Percentiles rank a stretch among this genome's conserved stretches.
Conservation (phyloP, 768 basidiomycete species). For the Tephrocybe sp. region DNA sequence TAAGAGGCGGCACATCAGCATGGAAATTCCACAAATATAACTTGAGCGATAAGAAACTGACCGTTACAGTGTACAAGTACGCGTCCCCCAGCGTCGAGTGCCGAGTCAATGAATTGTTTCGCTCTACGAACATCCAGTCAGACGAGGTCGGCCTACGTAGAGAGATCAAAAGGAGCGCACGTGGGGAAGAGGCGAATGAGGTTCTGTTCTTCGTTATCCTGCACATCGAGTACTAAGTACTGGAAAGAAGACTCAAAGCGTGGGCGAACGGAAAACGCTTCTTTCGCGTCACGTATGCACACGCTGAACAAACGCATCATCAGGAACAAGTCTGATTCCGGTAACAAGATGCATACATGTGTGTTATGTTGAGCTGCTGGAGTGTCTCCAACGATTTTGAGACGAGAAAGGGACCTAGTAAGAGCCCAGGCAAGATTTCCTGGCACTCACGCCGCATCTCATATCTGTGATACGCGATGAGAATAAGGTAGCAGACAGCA, state of each 20-base stretch:
- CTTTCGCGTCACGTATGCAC: conserved; percentile 86
- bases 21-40: conserved; percentile 1
- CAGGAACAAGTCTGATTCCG: conserved; percentile 5
- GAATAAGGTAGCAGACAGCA: not conserved
- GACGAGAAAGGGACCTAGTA: conserved; percentile 85
- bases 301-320: conserved; percentile 45
- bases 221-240: conserved; percentile 82
- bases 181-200: conserved; percentile 86
- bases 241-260: conserved; percentile 77
- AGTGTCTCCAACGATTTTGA: conserved; percentile 80
- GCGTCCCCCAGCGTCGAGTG: conserved; percentile 60
- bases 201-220: conserved; percentile 94
- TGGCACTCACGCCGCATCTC: conserved; percentile 97
- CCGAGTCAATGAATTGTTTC: conserved; percentile 69
- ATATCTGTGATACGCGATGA: conserved; percentile 47
- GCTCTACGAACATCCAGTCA: conserved; percentile 45
- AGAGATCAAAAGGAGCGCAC: conserved; percentile 39
- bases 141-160: not conserved
- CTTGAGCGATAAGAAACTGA: conserved; percentile 26
- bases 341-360: conserved; percentile 53
- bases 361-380: conserved; percentile 64
- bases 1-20: conserved; percentile 23
- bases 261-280: conserved; percentile 86
- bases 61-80: conserved; percentile 92
- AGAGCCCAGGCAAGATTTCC: conserved; percentile 80